A percentile compares a stretch with the other conserved stretches of the same genome.
Evolutionary conservation across 176 grass and related monocot genomes (phyloP).

Genomic region (Bonia amplexicaulis): DNA sequence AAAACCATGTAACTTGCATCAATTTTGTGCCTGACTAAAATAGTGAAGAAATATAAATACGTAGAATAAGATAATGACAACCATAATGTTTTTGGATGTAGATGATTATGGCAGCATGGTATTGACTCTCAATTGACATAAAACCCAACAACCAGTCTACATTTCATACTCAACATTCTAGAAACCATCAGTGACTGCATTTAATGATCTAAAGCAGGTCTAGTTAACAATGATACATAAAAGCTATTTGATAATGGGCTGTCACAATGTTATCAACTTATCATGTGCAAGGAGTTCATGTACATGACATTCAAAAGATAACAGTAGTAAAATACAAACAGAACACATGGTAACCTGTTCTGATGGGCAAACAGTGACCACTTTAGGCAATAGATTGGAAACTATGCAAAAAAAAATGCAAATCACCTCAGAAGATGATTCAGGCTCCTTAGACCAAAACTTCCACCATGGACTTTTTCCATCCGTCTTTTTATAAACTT

Average conservation of each 20-base stretch:
- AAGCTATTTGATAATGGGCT: background rate
- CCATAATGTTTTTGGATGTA: background rate
- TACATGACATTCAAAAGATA: constrained; percentile 12
- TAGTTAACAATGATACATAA: background rate
- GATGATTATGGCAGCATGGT: background rate
- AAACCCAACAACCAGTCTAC: background rate
- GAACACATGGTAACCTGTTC: background rate
- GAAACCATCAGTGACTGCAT: background rate
- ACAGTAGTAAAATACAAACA: background rate
- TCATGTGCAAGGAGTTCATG: background rate
- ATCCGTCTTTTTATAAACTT: constrained; percentile 12
- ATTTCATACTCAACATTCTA: constrained; percentile 1
- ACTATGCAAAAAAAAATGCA: background rate
- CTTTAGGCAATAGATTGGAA: constrained; percentile 1
- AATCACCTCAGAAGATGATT: constrained; percentile 49
- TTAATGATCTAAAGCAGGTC: background rate
- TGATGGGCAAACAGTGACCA: constrained; percentile 10
- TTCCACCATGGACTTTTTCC: constrained; percentile 78
- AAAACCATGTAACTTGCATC: constrained; percentile 4
- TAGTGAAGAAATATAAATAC: background rate
- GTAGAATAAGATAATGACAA: background rate
- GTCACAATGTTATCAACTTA: background rate
- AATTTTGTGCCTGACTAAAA: constrained; percentile 11
- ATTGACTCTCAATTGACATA: background rate
- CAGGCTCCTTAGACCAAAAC: constrained; percentile 68